Base-by-base conservation (phyloP, 164 flowering plant species). In the Macadamia integrifolia region DNA sequence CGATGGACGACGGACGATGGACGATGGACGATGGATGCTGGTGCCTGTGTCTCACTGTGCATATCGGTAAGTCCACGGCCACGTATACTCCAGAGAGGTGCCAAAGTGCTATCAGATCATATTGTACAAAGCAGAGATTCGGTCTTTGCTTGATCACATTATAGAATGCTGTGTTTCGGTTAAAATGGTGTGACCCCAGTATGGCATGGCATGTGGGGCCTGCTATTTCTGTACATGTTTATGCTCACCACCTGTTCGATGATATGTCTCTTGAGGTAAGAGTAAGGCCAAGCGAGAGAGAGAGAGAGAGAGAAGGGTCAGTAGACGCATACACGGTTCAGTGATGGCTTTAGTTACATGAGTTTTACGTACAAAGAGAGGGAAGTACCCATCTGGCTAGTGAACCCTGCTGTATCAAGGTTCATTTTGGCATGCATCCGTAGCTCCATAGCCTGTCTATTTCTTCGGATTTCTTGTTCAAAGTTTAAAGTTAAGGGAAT, bases 1-100 rank as follows among this genome's bases (percentile, higher is more conserved):
- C 59, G 66, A 58, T 59, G 69, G 74, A 58, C 62, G 70, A 66
- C 42, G 71, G 66, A 23, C 23, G 67, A 65, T 56, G 70, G 78
- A 67, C 59, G 66, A 58, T 59, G 69, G 74, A 58, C 62, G 69
- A 58, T 59, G 69, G 71, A 49, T 62, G 70, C 69, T 42, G 71
- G 66, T 69, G 61, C 67, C 69, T 66, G 71, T 69, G 70, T 63
- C 52, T 57, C 62, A 23, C 23, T 23, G 23, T 23, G 23, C 23
- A 23, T 0, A 23, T 57, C 62, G 61, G 56, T 18, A 57, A 56
- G n/a, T 29, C 61, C 31, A 11, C 57, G 28, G 57, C 18, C 7
- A 32, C 64, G 17, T 6, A 17, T 13, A 9, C 35, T 12, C 32
- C 40, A 42, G 32, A 49, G 48, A 14, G 12, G n/a, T 18, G 58